These are phyloP conservation scores for Colletotrichum orbiculare DNA, from an alignment of 2,329 filamentous ascomycete species.

Conservation along the genomic window DNA sequence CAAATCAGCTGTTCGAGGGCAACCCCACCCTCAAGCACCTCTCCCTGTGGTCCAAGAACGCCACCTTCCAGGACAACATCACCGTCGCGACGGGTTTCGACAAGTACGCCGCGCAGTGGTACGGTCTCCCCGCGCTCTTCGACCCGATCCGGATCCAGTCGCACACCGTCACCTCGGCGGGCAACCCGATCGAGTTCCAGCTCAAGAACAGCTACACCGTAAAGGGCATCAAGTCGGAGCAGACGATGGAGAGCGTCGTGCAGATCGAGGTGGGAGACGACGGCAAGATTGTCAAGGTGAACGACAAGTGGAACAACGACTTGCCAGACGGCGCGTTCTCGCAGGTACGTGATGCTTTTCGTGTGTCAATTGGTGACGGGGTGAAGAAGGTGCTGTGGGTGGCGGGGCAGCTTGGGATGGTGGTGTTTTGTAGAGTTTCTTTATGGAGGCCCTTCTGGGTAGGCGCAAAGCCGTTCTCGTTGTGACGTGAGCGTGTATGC, in stretches of 20 bases:
- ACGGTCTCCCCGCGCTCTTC: constrained; percentile 69
- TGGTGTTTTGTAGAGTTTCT: constrained; percentile 35
- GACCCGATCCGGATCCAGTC: constrained; percentile 65
- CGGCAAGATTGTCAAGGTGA: constrained; percentile 49
- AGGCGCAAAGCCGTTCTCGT: constrained; percentile 14
- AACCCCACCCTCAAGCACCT: constrained; percentile 69
- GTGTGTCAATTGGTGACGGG: background rate
- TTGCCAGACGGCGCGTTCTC: constrained; percentile 47
- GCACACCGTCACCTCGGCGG: constrained; percentile 62
- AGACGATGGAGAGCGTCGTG: constrained; percentile 46
- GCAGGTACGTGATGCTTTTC: constrained; percentile 44
- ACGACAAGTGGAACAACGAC: constrained; percentile 51
- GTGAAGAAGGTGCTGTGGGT: background rate
- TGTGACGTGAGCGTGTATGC: background rate
- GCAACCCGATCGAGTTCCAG: constrained; percentile 70
- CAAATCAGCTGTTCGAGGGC: constrained; percentile 65
- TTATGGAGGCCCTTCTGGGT: constrained; percentile 40
- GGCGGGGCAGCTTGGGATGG: constrained; percentile 11
- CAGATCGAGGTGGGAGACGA: constrained; percentile 46
- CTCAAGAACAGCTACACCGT: constrained; percentile 50
- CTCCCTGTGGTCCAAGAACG: constrained; percentile 68
- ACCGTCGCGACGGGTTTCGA: constrained; percentile 67
- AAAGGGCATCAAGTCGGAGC: constrained; percentile 46
- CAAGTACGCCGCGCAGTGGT: constrained; percentile 62
- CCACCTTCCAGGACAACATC: constrained; percentile 68